Conservation (phyloP, 1,139 yeast genomes). For the Candida smagusa region DNA sequence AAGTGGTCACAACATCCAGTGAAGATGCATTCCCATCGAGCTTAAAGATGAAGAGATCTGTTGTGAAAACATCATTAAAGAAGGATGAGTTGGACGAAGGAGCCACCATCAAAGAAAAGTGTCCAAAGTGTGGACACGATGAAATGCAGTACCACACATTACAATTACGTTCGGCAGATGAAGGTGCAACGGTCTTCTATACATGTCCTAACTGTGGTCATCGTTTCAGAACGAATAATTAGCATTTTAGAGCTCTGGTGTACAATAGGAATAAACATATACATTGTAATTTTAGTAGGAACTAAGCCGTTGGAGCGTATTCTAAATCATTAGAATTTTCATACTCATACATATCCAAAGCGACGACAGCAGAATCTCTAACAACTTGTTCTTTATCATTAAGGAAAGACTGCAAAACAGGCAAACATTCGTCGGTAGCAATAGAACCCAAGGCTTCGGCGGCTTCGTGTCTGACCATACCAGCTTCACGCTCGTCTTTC, state of each 20-base stretch:
- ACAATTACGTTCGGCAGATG: slow-evolving; percentile 97
- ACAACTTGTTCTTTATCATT: slow-evolving; percentile 86
- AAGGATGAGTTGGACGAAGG: slow-evolving; percentile 86
- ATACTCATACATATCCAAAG: slow-evolving; percentile 96
- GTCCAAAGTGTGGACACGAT: slow-evolving; percentile 97
- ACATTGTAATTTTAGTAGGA: not conserved
- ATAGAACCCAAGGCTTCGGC: slow-evolving; percentile 98
- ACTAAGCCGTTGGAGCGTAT: slow-evolving; percentile 44
- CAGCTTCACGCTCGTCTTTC: slow-evolving; percentile 76
- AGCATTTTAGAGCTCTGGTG: slow-evolving; percentile 10
- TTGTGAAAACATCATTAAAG: slow-evolving; percentile 80
- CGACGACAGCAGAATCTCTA: slow-evolving; percentile 93
- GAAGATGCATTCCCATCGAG: slow-evolving; percentile 92
- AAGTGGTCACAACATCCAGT: slow-evolving; percentile 82
- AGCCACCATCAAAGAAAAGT: slow-evolving; percentile 92
- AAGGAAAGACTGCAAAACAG: slow-evolving; percentile 75
- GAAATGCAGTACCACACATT: slow-evolving; percentile 97
- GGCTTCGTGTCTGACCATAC: slow-evolving; percentile 99
- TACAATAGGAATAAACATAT: slow-evolving; percentile 8
- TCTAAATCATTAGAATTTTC: slow-evolving; percentile 85
- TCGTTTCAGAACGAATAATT: slow-evolving; percentile 90
- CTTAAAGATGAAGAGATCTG: slow-evolving; percentile 75
- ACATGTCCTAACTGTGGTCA: slow-evolving; percentile 93
- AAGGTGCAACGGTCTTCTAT: slow-evolving; percentile 94
- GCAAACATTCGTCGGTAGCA: slow-evolving; percentile 94